These are phyloP conservation scores for Camellia granthamiana DNA, from an alignment of 148 eudicot genomes.

Conservation along the genomic window DNA sequence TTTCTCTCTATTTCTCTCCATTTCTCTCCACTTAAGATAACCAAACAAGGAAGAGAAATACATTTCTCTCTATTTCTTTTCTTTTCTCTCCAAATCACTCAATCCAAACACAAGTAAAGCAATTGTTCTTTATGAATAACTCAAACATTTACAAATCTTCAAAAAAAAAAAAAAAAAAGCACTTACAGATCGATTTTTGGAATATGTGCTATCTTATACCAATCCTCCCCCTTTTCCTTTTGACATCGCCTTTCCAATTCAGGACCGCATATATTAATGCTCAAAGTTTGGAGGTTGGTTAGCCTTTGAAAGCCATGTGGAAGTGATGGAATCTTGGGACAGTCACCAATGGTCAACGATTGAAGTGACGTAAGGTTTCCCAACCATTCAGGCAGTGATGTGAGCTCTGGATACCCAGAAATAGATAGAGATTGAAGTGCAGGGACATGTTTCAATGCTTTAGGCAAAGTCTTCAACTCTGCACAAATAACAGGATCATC, in stretches of 20 bases:
- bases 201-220: constrained; percentile 14
- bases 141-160: too few species aligned
- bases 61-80: too few species aligned
- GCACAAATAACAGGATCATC: background rate
- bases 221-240: background rate
- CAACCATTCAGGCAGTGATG: background rate
- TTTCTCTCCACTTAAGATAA: too few species aligned
- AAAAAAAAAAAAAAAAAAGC: too few species aligned
- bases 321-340: too few species aligned
- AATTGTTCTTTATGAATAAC: too few species aligned
- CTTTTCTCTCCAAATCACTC: too few species aligned
- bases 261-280: background rate
- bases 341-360: too few species aligned
- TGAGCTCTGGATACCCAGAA: background rate
- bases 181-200: background rate
- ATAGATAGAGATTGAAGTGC: background rate
- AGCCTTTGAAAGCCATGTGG: background rate
- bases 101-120: too few species aligned
- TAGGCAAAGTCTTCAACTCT: background rate
- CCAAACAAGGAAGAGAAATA: too few species aligned
- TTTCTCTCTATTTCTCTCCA: too few species aligned
- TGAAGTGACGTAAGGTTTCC: too few species aligned
- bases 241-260: background rate
- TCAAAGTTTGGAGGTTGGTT: background rate
- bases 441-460: background rate